phyloP scores from a whole-genome alignment of 305 asterid species.

The Nicotiana rustica region DNA sequence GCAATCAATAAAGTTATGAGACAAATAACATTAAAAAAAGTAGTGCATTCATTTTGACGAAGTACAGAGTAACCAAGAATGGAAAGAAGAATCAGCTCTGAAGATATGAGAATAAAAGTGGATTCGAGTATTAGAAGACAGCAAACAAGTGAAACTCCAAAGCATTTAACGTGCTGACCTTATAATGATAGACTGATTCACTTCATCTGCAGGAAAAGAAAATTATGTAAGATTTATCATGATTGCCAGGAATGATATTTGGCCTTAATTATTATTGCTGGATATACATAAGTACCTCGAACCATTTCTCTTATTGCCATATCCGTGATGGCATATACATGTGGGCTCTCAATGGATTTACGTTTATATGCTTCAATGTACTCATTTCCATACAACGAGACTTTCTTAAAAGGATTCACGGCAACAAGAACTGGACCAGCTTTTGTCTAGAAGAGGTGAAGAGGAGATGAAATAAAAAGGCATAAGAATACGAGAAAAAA shows the following conservation, averaged over 20 bases:
- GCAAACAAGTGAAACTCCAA: conserved; percentile 5
- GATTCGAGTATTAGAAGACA: conserved; percentile 28
- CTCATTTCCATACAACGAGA: conserved; percentile 75
- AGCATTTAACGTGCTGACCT: conserved; percentile 60
- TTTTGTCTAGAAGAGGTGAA: conserved; percentile 72
- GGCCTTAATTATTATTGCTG: conserved; percentile 25
- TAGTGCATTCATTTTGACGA: not conserved
- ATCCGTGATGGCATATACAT: conserved; percentile 95
- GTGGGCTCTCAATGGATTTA: conserved; percentile 79
- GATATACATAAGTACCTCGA: conserved; percentile 65
- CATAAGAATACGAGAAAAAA: conserved; percentile 32
- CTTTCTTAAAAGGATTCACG: conserved; percentile 91
- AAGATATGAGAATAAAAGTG: conserved; percentile 1
- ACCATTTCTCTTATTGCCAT: conserved; percentile 97
- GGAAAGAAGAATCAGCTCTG: conserved; percentile 25
- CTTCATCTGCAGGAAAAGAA: conserved; percentile 81
- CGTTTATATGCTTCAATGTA: conserved; percentile 83
- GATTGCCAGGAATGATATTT: conserved; percentile 24
- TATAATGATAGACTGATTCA: conserved; percentile 93
- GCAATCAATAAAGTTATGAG: conserved; percentile 13
- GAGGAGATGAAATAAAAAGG: conserved; percentile 40
- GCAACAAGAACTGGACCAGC: conserved; percentile 99
- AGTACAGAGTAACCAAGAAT: not conserved
- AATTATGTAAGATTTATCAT: conserved; percentile 23
- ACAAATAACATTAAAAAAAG: not conserved